Percentiles rank a stretch among this genome's conserved stretches.
Evolutionary conservation across 75 land plant species (phyloP).

Genomic region (Adiantum capillusveneris): DNA sequence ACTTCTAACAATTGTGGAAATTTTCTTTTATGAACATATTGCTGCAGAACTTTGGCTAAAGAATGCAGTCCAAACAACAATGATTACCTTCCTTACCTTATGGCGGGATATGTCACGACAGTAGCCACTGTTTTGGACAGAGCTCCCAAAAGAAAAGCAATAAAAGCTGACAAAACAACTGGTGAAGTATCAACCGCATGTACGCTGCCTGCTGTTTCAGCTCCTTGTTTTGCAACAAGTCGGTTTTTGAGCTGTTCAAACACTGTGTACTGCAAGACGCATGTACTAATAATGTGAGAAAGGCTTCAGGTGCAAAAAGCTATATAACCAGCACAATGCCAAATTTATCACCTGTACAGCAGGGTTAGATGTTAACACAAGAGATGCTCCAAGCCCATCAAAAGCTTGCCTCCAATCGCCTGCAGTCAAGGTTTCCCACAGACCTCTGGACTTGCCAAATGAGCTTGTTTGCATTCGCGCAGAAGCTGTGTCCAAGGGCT

Average conservation of each 20-base stretch:
- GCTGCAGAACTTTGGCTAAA: too few relatives aligned
- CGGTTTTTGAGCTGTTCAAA: slow-evolving; percentile 84
- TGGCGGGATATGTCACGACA: slow-evolving; percentile 77
- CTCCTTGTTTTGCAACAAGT: slow-evolving; percentile 22
- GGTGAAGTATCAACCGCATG: slow-evolving; percentile 26
- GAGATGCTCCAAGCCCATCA: slow-evolving; percentile 81
- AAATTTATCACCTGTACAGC: slow-evolving; percentile 43
- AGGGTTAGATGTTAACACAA: slow-evolving; percentile 72
- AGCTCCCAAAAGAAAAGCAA: slow-evolving; percentile 83
- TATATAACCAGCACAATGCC: background rate
- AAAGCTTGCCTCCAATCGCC: slow-evolving; percentile 66
- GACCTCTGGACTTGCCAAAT: slow-evolving; percentile 80
- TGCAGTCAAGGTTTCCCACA: slow-evolving; percentile 61
- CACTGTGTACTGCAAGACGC: slow-evolving; percentile 67
- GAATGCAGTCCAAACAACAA: too few relatives aligned
- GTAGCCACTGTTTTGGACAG: slow-evolving; percentile 83
- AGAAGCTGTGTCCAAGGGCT: slow-evolving; percentile 91
- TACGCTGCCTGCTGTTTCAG: background rate
- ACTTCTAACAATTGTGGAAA: too few relatives aligned
- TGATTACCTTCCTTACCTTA: slow-evolving; percentile 38
- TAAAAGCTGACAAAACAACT: slow-evolving; percentile 67
- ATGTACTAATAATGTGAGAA: background rate
- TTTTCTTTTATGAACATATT: too few relatives aligned
- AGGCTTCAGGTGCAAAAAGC: background rate
- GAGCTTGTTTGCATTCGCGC: slow-evolving; percentile 89